These are phyloP conservation scores for Xylaria nigripes DNA, from an alignment of 495 filamentous ascomycete genomes.

Conservation along the genomic window DNA sequence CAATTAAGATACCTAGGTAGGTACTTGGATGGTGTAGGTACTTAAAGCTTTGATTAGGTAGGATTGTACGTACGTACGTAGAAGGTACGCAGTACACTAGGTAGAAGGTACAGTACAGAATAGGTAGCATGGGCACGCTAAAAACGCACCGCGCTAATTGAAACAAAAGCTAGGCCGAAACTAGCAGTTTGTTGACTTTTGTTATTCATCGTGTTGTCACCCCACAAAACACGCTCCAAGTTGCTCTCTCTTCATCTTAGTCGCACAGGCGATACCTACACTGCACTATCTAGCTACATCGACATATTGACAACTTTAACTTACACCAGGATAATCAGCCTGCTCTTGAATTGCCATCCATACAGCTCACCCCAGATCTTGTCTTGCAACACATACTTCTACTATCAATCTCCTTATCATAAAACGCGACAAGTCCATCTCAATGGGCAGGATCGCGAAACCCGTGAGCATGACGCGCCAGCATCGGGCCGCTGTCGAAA, in stretches of 20 bases:
- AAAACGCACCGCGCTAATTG: too few relatives aligned
- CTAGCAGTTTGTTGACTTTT: conserved; percentile 28
- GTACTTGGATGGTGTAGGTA: too few relatives aligned
- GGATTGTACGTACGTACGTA: too few relatives aligned
- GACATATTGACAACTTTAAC: background rate
- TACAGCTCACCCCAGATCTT: background rate
- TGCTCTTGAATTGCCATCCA: background rate
- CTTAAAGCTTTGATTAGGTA: too few relatives aligned
- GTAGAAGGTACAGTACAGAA: too few relatives aligned
- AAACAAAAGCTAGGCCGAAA: conserved; percentile 16
- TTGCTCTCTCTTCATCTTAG: conserved; percentile 5
- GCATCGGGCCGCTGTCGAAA: conserved; percentile 34
- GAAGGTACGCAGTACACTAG: too few relatives aligned
- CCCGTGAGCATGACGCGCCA: conserved; percentile 19
- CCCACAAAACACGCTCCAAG: conserved; percentile 18
- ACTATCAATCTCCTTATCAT: background rate
- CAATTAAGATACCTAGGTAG: too few relatives aligned
- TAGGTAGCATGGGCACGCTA: too few relatives aligned
- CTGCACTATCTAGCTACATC: too few relatives aligned
- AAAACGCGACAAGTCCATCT: conserved; percentile 22
- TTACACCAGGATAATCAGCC: background rate
- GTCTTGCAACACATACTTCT: background rate
- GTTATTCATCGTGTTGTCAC: background rate
- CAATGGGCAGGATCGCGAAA: conserved; percentile 20
- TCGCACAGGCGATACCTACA: too few relatives aligned